These are phyloP conservation scores for Zoysia matrella DNA, from an alignment of 202 grass and related monocot species.

Conservation along the genomic window DNA sequence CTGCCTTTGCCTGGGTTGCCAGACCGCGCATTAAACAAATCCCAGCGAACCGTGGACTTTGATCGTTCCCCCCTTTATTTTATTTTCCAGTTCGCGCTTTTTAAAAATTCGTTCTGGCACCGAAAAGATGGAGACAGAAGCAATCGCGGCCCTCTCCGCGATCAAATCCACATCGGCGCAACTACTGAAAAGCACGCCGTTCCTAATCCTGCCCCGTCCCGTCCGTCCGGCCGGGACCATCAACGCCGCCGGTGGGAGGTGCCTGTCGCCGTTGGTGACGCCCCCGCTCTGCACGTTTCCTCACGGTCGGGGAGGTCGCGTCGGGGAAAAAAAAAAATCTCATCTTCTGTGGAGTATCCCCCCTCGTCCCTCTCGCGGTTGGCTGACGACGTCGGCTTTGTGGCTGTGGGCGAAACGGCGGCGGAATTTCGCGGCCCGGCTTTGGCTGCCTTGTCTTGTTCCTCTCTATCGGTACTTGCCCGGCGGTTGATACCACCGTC, in stretches of 20 bases:
- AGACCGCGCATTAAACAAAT: slow-evolving; percentile 39
- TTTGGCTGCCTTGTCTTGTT: slow-evolving; percentile 22
- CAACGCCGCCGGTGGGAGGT: slow-evolving; percentile 42
- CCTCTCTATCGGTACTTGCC: slow-evolving; percentile 20
- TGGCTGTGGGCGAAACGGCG: slow-evolving; percentile 32
- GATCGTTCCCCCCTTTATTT: neutral
- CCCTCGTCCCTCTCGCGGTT: neutral
- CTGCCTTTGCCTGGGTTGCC: neutral
- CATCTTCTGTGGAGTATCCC: neutral
- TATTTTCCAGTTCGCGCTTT: neutral
- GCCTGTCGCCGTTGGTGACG: slow-evolving; percentile 28
- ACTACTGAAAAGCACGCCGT: slow-evolving; percentile 36
- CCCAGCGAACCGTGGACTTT: slow-evolving; percentile 45
- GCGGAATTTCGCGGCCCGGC: slow-evolving; percentile 13
- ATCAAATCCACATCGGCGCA: slow-evolving; percentile 51
- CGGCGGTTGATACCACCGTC: neutral
- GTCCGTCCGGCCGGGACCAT: slow-evolving; percentile 19
- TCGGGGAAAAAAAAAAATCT: slow-evolving; percentile 9
- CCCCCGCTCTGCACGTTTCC: neutral
- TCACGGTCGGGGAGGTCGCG: slow-evolving; percentile 3
- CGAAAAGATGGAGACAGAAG: slow-evolving; percentile 4
- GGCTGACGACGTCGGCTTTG: slow-evolving; percentile 36
- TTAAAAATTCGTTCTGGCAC: slow-evolving; percentile 1
- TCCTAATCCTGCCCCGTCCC: slow-evolving; percentile 6
- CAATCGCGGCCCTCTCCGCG: slow-evolving; percentile 21